Evolutionary conservation across 169 alveolate genomes (phyloP).

Genomic region (Cyclospora cayetanensis): DNA sequence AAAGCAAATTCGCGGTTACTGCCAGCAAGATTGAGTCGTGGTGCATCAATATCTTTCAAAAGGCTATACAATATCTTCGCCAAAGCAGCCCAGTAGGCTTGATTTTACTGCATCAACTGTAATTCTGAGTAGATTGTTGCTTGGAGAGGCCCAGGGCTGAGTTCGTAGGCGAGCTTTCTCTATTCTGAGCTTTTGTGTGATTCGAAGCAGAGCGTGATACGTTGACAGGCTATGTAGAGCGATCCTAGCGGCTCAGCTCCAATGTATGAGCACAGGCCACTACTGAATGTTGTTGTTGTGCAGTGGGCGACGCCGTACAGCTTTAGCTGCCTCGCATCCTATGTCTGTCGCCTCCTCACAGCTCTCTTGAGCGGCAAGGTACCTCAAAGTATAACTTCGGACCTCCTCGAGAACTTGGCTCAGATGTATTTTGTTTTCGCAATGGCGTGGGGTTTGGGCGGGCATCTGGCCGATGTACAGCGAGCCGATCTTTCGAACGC

Average conservation of each 20-base stretch:
- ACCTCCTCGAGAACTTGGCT: neutral
- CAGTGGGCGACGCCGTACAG: slow-evolving; percentile 35
- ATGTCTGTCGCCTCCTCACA: slow-evolving; percentile 55
- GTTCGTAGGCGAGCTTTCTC: too few relatives aligned
- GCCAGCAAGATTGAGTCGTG: slow-evolving; percentile 75
- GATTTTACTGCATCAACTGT: too few relatives aligned
- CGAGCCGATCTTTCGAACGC: slow-evolving; percentile 34
- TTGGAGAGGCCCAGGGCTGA: too few relatives aligned
- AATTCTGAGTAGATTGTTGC: too few relatives aligned
- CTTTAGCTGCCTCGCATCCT: slow-evolving; percentile 32
- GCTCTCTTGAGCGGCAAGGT: neutral
- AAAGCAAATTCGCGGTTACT: slow-evolving; percentile 38
- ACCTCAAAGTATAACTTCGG: neutral
- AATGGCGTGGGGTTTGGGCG: slow-evolving; percentile 64
- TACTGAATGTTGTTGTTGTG: neutral
- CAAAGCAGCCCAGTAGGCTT: slow-evolving; percentile 72
- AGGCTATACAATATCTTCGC: slow-evolving; percentile 75
- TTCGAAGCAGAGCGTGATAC: too few relatives aligned
- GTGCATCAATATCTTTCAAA: slow-evolving; percentile 35
- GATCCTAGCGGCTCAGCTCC: too few relatives aligned
- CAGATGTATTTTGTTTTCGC: slow-evolving; percentile 40
- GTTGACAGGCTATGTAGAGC: too few relatives aligned
- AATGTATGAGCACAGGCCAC: too few relatives aligned
- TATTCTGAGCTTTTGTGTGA: too few relatives aligned
- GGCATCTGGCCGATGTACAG: slow-evolving; percentile 20